These are phyloP conservation scores for Pseudogymnoascus sp. DNA, from an alignment of 2,329 filamentous ascomycete genomes.

Conservation along the genomic window DNA sequence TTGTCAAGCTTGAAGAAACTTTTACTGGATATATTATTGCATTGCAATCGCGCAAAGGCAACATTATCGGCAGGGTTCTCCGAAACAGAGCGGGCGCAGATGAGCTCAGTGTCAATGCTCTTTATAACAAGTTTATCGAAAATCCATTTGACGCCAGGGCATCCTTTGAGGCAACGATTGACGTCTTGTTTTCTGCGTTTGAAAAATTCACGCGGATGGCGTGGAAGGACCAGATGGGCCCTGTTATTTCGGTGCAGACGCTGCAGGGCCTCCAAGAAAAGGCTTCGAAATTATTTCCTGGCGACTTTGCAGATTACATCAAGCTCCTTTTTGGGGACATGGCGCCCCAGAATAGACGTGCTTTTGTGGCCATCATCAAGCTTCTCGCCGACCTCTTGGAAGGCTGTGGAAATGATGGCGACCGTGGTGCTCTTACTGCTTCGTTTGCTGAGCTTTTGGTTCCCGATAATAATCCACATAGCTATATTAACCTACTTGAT, in stretches of 20 bases:
- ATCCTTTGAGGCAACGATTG: conserved; percentile 66
- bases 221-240: conserved; percentile 83
- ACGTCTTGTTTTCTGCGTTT: conserved; percentile 84
- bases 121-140: conserved; percentile 84
- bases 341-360: conserved; percentile 63
- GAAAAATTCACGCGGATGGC: conserved; percentile 86
- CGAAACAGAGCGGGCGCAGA: conserved; percentile 63
- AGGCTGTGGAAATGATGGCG: conserved; percentile 83
- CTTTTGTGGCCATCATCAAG: conserved; percentile 76
- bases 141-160: conserved; percentile 70
- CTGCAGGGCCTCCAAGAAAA: conserved; percentile 67
- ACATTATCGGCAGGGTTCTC: conserved; percentile 71
- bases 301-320: conserved; percentile 65
- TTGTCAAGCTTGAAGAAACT: conserved; percentile 72
- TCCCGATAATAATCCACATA: conserved; percentile 64
- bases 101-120: conserved; percentile 73
- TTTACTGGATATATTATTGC: conserved; percentile 77
- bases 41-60: conserved; percentile 76
- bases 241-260: conserved; percentile 64
- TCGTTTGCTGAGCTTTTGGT: conserved; percentile 85
- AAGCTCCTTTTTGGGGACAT: conserved; percentile 56
- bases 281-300: conserved; percentile 57
- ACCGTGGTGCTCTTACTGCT: conserved; percentile 77
- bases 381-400: conserved; percentile 81
- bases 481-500: conserved; percentile 84